phyloP scores from a whole-genome alignment of 2,329 filamentous ascomycete species.

The Trichoderma sp. region DNA sequence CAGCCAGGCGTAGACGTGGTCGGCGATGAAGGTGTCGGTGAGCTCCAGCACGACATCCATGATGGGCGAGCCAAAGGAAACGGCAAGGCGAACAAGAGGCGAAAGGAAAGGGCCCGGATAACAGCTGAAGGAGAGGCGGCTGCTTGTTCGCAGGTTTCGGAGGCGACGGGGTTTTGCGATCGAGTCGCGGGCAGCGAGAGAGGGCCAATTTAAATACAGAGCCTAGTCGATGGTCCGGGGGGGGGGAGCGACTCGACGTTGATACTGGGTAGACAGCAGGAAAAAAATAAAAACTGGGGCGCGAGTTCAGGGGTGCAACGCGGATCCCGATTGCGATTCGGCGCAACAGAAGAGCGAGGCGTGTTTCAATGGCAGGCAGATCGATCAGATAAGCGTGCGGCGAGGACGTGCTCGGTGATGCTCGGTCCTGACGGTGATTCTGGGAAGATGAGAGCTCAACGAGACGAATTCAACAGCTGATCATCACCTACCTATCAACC shows the following conservation, averaged over 20 bases:
- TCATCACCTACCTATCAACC: no score
- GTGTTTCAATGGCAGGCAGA: background rate
- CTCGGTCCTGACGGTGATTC: no score
- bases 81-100: no score
- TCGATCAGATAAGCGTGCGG: slow-evolving; percentile 15
- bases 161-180: slow-evolving; percentile 1
- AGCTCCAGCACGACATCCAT: slow-evolving; percentile 95
- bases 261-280: background rate
- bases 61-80: slow-evolving; percentile 37
- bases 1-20: slow-evolving; percentile 73
- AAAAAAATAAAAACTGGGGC: slow-evolving; percentile 23
- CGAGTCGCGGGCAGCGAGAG: slow-evolving; percentile 14
- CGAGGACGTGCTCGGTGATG: no score
- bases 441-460: no score
- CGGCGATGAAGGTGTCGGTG: slow-evolving; percentile 78
- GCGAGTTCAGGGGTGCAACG: slow-evolving; percentile 15
- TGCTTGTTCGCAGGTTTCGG: slow-evolving; percentile 8
- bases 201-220: slow-evolving; percentile 26
- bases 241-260: background rate
- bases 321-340: slow-evolving; percentile 16
- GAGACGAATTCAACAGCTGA: no score
- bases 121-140: background rate
- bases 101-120: background rate
- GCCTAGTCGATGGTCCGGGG: slow-evolving; percentile 5
- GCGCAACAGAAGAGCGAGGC: background rate